Conservation (phyloP, 1,139 yeast genomes). For the Casaregolazyma lundiana region DNA sequence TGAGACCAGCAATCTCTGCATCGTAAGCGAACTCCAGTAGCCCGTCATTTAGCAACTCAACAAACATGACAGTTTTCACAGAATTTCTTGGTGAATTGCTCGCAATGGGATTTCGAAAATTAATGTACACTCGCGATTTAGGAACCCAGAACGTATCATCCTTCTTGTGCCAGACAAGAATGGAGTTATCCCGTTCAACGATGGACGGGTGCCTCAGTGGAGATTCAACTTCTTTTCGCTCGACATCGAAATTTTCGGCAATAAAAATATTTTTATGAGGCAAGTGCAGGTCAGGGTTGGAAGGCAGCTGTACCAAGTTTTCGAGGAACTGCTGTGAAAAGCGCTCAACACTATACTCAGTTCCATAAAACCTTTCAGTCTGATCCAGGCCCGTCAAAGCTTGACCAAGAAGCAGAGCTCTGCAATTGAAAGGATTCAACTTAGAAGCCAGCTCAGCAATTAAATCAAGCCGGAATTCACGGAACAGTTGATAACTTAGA, state of each 20-base stretch:
- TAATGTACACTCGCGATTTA: conserved; percentile 65
- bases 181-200: conserved; percentile 37
- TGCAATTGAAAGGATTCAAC: conserved; percentile 56
- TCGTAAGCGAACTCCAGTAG: conserved; percentile 75
- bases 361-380: conserved; percentile 85
- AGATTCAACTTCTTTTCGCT: conserved; percentile 40
- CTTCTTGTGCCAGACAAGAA: conserved; percentile 79
- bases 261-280: conserved; percentile 76
- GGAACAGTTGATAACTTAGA: conserved; percentile 53
- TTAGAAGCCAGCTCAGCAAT: conserved; percentile 49
- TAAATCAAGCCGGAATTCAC: conserved; percentile 53
- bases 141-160: conserved; percentile 91
- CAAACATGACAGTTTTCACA: conserved; percentile 56
- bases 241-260: conserved; percentile 68
- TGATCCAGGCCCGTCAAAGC: conserved; percentile 36
- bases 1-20: conserved; percentile 78
- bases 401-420: conserved; percentile 49
- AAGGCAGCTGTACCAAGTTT: conserved; percentile 33
- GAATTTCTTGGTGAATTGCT: conserved; percentile 53
- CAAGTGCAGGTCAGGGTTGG: conserved; percentile 44
- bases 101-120: conserved; percentile 60
- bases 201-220: conserved; percentile 44
- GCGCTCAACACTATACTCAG: conserved; percentile 56
- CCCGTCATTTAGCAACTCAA: conserved; percentile 69
- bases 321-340: conserved; percentile 41